Evolutionary conservation across 805 yeast genomes (phyloP), one percentile per base, ranked within the genome.

Genomic region (Saccharomyces mikatae): DNA sequence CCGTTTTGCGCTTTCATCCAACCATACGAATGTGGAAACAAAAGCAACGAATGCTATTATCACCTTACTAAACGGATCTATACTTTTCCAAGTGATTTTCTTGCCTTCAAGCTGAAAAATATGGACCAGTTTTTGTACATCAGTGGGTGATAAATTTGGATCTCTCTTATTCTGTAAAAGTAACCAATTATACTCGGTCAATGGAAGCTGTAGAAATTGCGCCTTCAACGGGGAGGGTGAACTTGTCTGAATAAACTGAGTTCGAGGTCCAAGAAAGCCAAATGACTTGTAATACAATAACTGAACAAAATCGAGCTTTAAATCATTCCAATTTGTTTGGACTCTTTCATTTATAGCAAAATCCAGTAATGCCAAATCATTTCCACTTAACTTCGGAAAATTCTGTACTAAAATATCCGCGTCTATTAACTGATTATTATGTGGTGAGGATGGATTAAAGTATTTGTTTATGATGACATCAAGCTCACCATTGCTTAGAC

Each of bases 331-430:
- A 17, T 36, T 11, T 21, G 13, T 6, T 8, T 17, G 44, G 10
- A 9, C 8, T n/a, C 9, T 36, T 9, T 36, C 44, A n/a, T 36
- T 17, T 36, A 36, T 36, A 2, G 44, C 44, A 36, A 36, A 36
- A 17, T 67, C 46, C 32, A 60, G 24, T n/a, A 58, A 46, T 11
- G 54, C 57, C 9, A 53, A 17, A 17, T 58, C 54, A 6, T 56
- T 53, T 11, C 30, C 36, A 17, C 26, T 50, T 21, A 58, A 32
- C 10, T 21, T 21, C 6, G 56, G 56, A 47, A 56, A 58, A 9
- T 52, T 49, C 26, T 50, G 36, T 4, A 58, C 28, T 13, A 58
- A 31, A n/a, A 50, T 49, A 2, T 31, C 46, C 14, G 58, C 50
- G 13, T 56, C 46, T 26, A 58, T 49, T 21, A 49, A 26, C 13